Percentiles rank a stretch among this genome's conserved stretches.
phyloP scores from a whole-genome alignment of 495 filamentous ascomycete genomes.

The Neurospora sp. region DNA sequence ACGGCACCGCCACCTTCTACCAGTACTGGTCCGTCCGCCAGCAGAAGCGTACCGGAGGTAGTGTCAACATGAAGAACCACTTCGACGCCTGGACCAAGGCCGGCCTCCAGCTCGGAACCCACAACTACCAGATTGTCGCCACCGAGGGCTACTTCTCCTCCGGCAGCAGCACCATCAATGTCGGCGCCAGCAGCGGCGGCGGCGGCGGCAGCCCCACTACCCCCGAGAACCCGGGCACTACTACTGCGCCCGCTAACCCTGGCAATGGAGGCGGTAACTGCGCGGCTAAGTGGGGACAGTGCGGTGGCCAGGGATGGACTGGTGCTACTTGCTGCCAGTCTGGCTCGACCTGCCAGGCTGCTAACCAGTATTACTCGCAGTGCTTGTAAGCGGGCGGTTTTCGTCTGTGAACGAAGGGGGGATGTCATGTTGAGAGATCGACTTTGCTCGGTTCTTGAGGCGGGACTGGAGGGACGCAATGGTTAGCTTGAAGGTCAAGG shows the following conservation, averaged over 20 bases:
- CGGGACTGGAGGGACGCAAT: neutral
- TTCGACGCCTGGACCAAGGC: conserved; percentile 49
- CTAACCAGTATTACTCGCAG: conserved; percentile 42
- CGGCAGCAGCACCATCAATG: conserved; percentile 40
- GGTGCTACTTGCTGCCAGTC: conserved; percentile 36
- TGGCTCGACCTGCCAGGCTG: conserved; percentile 30
- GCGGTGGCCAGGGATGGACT: conserved; percentile 37
- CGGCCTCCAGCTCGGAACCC: conserved; percentile 41
- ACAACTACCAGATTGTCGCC: conserved; percentile 48
- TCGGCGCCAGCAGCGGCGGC: conserved; percentile 11
- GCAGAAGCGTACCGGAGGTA: conserved; percentile 38
- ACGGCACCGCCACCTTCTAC: conserved; percentile 45
- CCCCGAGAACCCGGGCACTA: neutral
- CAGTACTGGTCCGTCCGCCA: conserved; percentile 50
- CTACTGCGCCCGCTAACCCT: neutral
- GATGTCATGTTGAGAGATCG: neutral
- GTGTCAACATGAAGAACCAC: conserved; percentile 44
- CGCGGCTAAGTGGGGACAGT: conserved; percentile 33
- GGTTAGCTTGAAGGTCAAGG: neutral
- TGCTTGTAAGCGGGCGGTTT: conserved; percentile 17
- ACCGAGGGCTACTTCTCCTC: conserved; percentile 47
- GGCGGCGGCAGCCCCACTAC: conserved; percentile 3
- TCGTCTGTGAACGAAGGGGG: neutral
- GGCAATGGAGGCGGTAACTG: conserved; percentile 9
- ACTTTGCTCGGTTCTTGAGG: neutral